A percentile compares a stretch with the other conserved stretches of the same genome.
Conservation (phyloP, 768 basidiomycete species). For the Phanerochaete carnosa region DNA sequence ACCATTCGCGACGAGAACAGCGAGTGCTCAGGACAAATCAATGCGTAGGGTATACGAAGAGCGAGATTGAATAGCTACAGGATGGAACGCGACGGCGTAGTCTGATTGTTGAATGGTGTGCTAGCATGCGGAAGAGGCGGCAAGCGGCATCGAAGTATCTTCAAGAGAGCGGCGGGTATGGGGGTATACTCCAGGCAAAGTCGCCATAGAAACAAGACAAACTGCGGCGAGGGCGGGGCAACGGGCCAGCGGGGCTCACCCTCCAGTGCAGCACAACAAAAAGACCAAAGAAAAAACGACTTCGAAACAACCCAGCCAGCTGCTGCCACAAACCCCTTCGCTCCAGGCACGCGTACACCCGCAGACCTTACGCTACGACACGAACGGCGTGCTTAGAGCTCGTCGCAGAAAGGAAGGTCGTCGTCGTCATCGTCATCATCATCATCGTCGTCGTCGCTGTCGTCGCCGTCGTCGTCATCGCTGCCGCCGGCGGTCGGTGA, state of each 20-base stretch:
- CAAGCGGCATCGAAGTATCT: not conserved
- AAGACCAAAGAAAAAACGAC: not conserved
- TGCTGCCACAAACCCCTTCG: not conserved
- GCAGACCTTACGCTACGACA: not conserved
- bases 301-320: not conserved
- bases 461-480: slow-evolving; percentile 31
- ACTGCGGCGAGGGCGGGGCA: not conserved
- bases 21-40: not conserved
- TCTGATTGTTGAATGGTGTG: not conserved
- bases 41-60: not conserved
- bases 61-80: not conserved
- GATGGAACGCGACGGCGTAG: not conserved
- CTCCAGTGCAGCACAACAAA: not conserved
- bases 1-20: too few species aligned
- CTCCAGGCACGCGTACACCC: not conserved
- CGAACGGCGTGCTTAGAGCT: slow-evolving; percentile 30
- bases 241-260: not conserved
- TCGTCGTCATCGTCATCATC: slow-evolving; percentile 34
- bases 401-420: slow-evolving; percentile 51
- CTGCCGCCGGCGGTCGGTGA: slow-evolving; percentile 11
- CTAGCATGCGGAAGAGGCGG: not conserved
- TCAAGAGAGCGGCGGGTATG: not conserved
- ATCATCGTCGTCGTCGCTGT: slow-evolving; percentile 26
- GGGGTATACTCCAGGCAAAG: not conserved
- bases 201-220: not conserved